Base-by-base conservation (phyloP, 257 asterid species). In the Fraxinus pennsylvanica region DNA sequence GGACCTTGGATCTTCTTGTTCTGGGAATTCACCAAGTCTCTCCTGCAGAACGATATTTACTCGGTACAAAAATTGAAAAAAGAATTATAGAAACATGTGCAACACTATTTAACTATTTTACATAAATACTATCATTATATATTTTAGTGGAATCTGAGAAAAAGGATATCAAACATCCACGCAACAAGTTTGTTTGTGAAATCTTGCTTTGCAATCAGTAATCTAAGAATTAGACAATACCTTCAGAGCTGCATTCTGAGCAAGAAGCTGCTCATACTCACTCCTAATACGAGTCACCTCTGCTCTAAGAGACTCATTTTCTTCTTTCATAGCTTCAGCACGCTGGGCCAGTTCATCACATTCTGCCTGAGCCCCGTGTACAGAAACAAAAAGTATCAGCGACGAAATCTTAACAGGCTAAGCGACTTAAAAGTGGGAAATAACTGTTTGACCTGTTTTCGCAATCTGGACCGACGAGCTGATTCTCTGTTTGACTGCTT, bases 401-500 rank as follows among this genome's bases (percentile, higher is more conserved):
- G 67, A 54, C 1, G 27, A 41, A 36, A 63, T 27, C 3, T 3
- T 5, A 0, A 3, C 69, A 25, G 21, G 32, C 33, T 25, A 63
- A 57, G 29, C 36, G 17, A 25, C 33, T 12, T 61, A 25, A 38
- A n/a, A 33, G 15, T 50, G 36, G 68, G 69, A 43, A 25, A 29
- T 29, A 63, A 63, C 33, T 50, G 86, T 47, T 39, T 52, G 68
- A 94, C 98, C 96, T 94, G 98, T 84, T 94, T 94, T 79, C 97
- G 97, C 83, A 92, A 82, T 86, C 98, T 88, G 73, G 98, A 94
- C 38, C 98, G 88, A 61, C 98, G 97, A 65, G 98, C 98, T 74
- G 98, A 92, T 90, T 94, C 98, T 88, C 98, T 84, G 86, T 94
- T 94, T 27, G 98, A 94, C 90, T 94, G 97, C 83, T 94, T 94